Conservation (phyloP, 768 basidiomycete species). For the Cystoderma amianthinum region DNA sequence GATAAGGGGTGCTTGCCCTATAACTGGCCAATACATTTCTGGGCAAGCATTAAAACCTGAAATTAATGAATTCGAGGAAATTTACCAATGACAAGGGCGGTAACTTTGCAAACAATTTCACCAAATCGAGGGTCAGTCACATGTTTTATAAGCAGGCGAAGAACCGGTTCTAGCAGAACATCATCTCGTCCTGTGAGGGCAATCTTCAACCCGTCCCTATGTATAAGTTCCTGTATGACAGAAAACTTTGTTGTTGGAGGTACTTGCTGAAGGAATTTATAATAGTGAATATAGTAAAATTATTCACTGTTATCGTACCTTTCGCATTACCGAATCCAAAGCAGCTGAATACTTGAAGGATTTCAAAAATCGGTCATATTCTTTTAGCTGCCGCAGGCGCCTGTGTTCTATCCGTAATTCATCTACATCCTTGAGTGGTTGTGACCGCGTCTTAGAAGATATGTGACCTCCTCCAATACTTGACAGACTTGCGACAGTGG, state of each 20-base stretch:
- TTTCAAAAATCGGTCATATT: slow-evolving; percentile 88
- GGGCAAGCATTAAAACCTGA: slow-evolving; percentile 7
- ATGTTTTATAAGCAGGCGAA: slow-evolving; percentile 81
- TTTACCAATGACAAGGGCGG: slow-evolving; percentile 79
- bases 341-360: slow-evolving; percentile 93
- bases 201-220: slow-evolving; percentile 81
- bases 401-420: slow-evolving; percentile 76
- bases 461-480: slow-evolving; percentile 14
- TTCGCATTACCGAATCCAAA: slow-evolving; percentile 83
- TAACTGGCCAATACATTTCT: slow-evolving; percentile 89
- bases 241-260: slow-evolving; percentile 85
- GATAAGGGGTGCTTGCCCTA: slow-evolving; percentile 93
- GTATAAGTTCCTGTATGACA: slow-evolving; percentile 86
- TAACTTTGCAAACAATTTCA: slow-evolving; percentile 78
- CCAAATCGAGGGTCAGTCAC: slow-evolving; percentile 89
- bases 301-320: slow-evolving; percentile 37
- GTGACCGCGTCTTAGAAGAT: slow-evolving; percentile 39
- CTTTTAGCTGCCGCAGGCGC: slow-evolving; percentile 63
- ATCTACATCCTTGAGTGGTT: slow-evolving; percentile 52
- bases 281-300: neutral
- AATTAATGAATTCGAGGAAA: slow-evolving; percentile 2
- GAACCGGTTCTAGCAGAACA: slow-evolving; percentile 84
- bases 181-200: slow-evolving; percentile 92
- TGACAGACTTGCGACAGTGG: neutral
- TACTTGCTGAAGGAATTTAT: slow-evolving; percentile 47